A percentile compares a stretch with the other conserved stretches of the same genome.
These are phyloP conservation scores for Vararia minispora DNA, from an alignment of 768 basidiomycete species.

Conservation along the genomic window DNA sequence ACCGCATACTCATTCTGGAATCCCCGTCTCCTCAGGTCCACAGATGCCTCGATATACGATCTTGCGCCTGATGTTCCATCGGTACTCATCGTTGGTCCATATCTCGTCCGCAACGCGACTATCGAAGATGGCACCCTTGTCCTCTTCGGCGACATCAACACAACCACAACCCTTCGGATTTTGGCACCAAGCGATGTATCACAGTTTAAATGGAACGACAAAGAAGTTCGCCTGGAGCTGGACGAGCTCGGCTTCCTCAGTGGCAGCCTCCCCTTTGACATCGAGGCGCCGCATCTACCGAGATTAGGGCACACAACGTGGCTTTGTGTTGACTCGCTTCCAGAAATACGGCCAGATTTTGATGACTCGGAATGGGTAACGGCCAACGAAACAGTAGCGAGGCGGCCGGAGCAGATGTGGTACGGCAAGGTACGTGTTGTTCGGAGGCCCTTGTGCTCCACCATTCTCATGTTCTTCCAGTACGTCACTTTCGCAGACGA, in stretches of 20 bases:
- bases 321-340: constrained; percentile 18
- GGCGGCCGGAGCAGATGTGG: constrained; percentile 15
- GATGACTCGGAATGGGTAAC: constrained; percentile 19
- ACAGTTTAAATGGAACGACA: constrained; percentile 19
- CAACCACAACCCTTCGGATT: constrained; percentile 14
- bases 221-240: constrained; percentile 5
- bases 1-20: constrained; percentile 19
- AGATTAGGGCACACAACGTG: constrained; percentile 14
- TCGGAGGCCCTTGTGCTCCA: not conserved
- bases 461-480: constrained; percentile 4
- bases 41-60: constrained; percentile 10
- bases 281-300: constrained; percentile 10
- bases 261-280: constrained; percentile 7
- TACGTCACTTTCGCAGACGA: constrained; percentile 16
- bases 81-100: constrained; percentile 19
- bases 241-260: constrained; percentile 7
- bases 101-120: constrained; percentile 22
- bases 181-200: constrained; percentile 14
- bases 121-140: constrained; percentile 9
- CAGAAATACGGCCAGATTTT: constrained; percentile 17
- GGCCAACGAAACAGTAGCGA: constrained; percentile 19
- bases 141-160: constrained; percentile 19
- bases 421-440: constrained; percentile 9
- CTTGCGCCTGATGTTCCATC: constrained; percentile 14
- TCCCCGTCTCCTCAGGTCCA: constrained; percentile 10